phyloP scores from a whole-genome alignment of 805 yeast species.

The Myxozyma mucilagina region DNA sequence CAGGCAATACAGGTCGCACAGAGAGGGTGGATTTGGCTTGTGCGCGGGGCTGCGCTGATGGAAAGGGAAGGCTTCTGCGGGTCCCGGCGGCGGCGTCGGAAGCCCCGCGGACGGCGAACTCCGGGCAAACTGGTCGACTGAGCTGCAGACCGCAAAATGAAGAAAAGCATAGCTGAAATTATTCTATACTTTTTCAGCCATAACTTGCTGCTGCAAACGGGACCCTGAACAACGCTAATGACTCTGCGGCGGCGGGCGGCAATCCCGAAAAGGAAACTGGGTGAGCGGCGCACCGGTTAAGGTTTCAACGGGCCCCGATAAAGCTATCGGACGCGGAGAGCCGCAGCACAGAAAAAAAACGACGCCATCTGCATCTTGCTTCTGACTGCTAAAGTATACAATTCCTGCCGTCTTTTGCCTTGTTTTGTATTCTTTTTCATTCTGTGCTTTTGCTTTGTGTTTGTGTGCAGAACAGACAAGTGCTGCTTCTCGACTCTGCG shows the following conservation, averaged over 20 bases:
- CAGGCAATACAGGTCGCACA: too few relatives aligned
- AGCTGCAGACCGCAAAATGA: too few relatives aligned
- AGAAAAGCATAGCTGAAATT: too few relatives aligned
- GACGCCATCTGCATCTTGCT: background rate
- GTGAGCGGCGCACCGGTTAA: background rate
- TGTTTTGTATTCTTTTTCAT: background rate
- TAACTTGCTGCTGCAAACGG: background rate
- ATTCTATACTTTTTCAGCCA: too few relatives aligned
- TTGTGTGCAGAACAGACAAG: too few relatives aligned
- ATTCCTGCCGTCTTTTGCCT: background rate
- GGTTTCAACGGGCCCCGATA: background rate
- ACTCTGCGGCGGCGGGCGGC: background rate
- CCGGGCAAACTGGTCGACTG: too few relatives aligned
- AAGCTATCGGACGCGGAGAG: slow-evolving; percentile 8
- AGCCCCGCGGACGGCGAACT: too few relatives aligned
- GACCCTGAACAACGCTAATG: background rate
- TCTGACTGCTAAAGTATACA: background rate
- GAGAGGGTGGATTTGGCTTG: too few relatives aligned
- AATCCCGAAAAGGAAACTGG: slow-evolving; percentile 1
- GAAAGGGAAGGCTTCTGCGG: background rate
- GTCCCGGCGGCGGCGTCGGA: too few relatives aligned
- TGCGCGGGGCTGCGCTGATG: background rate
- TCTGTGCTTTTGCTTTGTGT: background rate
- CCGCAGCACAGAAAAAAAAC: background rate
- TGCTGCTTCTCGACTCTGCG: too few relatives aligned